phyloP scores from a whole-genome alignment of 169 alveolate species.

The Eimeria acervulina region DNA sequence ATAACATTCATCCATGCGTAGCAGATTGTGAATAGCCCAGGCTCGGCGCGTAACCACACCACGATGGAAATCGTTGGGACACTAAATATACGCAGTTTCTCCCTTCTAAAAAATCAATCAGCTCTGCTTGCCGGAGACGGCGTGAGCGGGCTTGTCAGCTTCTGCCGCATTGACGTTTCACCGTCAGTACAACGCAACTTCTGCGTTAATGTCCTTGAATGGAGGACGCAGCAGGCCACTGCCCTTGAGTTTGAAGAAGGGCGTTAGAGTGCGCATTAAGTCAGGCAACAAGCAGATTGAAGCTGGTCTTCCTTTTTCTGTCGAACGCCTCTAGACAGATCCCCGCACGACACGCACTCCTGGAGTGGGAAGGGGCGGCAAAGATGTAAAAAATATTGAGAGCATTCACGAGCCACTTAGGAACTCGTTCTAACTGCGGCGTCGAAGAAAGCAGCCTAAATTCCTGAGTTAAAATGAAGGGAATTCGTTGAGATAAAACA shows the following conservation, averaged over 20 bases:
- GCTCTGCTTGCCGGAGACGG: neutral
- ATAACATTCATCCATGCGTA: neutral
- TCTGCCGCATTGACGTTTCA: neutral
- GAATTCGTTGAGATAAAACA: conserved; percentile 17
- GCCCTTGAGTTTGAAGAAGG: neutral
- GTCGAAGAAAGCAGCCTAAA: neutral
- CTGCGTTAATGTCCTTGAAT: neutral
- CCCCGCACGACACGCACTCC: neutral
- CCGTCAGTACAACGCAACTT: neutral
- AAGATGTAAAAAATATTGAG: neutral
- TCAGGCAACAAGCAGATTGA: neutral
- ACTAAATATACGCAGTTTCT: too few species aligned
- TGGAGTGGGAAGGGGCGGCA: neutral
- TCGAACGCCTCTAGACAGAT: neutral
- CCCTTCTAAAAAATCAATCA: neutral
- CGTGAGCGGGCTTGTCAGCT: neutral
- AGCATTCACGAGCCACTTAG: neutral
- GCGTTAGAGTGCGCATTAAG: neutral
- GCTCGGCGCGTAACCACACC: neutral
- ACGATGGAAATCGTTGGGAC: neutral
- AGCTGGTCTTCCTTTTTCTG: neutral
- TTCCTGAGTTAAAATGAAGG: neutral
- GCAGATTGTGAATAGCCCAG: neutral
- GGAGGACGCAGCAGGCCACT: neutral
- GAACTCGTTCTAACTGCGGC: neutral